Conservation (phyloP, 305 asterid species). For the Fraxinus xanthoxyloides region DNA sequence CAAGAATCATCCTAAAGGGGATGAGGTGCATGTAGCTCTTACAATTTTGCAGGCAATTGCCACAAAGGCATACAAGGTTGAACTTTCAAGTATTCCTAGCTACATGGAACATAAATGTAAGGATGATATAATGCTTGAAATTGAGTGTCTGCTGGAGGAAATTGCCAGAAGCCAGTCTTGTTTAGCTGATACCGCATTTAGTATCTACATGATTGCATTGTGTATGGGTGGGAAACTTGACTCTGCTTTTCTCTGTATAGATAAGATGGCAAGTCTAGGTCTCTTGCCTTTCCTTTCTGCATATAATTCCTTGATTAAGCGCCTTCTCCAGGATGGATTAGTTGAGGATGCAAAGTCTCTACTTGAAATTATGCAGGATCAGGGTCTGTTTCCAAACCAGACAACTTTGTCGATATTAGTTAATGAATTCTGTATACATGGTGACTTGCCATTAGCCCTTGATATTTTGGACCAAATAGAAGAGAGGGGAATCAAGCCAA, state of each 20-base stretch:
- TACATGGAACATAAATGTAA: slow-evolving; percentile 18
- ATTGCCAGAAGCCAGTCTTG: slow-evolving; percentile 28
- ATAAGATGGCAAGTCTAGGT: slow-evolving; percentile 38
- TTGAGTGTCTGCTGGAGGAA: slow-evolving; percentile 44
- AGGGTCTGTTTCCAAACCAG: slow-evolving; percentile 44
- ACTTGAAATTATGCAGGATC: slow-evolving; percentile 46
- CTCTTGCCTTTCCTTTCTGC: slow-evolving; percentile 48
- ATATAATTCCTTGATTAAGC: slow-evolving; percentile 55
- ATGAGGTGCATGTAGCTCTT: slow-evolving; percentile 43
- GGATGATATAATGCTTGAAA: slow-evolving; percentile 27
- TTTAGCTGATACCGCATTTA: slow-evolving; percentile 41
- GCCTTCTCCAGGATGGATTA: slow-evolving; percentile 41
- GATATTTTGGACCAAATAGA: slow-evolving; percentile 45
- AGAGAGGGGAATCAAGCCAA: slow-evolving; percentile 46
- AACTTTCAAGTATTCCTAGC: slow-evolving; percentile 13
- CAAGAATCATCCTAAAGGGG: slow-evolving; percentile 39
- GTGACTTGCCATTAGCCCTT: slow-evolving; percentile 42
- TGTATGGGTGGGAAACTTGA: slow-evolving; percentile 45
- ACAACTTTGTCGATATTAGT: slow-evolving; percentile 45
- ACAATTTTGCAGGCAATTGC: slow-evolving; percentile 49
- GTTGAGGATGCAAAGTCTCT: slow-evolving; percentile 39
- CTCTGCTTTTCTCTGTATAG: slow-evolving; percentile 40
- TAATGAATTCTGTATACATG: slow-evolving; percentile 44
- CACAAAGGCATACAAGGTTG: slow-evolving; percentile 35
- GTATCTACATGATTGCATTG: slow-evolving; percentile 55